Base-by-base conservation (phyloP, 768 basidiomycete genomes). In the Suillus fuscotomentosus region DNA sequence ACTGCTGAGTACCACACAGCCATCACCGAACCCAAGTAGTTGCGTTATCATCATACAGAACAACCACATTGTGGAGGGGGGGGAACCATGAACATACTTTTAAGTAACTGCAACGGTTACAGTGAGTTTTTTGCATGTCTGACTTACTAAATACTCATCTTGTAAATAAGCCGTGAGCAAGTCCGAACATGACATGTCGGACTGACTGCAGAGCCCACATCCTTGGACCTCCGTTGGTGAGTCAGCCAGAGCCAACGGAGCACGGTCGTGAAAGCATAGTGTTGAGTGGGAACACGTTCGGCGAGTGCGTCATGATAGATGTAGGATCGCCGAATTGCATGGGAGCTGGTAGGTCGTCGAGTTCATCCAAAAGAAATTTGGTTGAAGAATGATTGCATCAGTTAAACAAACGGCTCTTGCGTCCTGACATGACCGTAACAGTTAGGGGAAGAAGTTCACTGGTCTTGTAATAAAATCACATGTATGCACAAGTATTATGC, bases 71-170 rank as follows among this genome's bases (percentile, higher is more conserved):
- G 56, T 24, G 9, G 56, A 57, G 38, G 56, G 38, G 56, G 55
- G 14, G 56, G 39, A 41, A 57, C 56, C 39, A 41, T 57, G 38
- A 57, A 57, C 38, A 57, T 57, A 39, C 22, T 57, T 17, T 57
- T 15, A 39, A 24, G 56, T 41, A 4, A 57, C 9, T 39, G 38
- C 22, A 17, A 22, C 15, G 38, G 38, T 17, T 24, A 38, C 9
- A 24, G 56, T 57, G 5, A 57, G 56, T 17, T 22, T 14, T 41
- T 39, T 9, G 9, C 4, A 41, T 41, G 3, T 0, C 22, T 41
- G 15, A 51, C 27, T 51, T 15, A 41, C 38, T 17, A 27, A 31
- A 34, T 15, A 56, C 56, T 39, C 22, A 41, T 15, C 38, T 39
- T 24, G 38, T 10, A 10, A 39, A 57, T 22, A 57, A 57, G 56